Evolutionary conservation across 75 land plant genomes (phyloP), one percentile per base, ranked within the genome.

Genomic region (Pinus albicaulis): DNA sequence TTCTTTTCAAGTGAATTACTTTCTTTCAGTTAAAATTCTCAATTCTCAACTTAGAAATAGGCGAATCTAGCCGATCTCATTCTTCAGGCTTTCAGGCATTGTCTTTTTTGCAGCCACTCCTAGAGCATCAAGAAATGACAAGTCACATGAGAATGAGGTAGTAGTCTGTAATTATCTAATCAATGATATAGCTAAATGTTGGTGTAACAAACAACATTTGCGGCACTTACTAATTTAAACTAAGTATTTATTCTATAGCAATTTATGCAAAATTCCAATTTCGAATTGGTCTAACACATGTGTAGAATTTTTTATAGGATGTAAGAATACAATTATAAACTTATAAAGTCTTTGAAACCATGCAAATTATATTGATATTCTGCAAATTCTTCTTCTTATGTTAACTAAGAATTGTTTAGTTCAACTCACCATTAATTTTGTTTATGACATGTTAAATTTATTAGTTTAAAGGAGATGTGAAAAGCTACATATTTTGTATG

Each of bases 91-190:
- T 62, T 16, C 20, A 34, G 25, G 52, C 38, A 57, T 16, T 58
- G 17, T 5, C 44, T 26, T 38, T 38, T 38, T 38, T 38, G 44
- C 1, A 38, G 44, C 87, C 19, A 85, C 78, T 20, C 90, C 87
- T 19, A 85, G 86, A 72, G 58, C 81, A 59, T 77, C 38, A 34
- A 89, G 83, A 58, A 82, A 74, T 34, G 83, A 80, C 60, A 88
- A 83, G 77, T 78, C 81, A 11, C 38, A 53, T 71, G 84, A 88
- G 58, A n/a, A 52, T 52, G 87, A 83, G 86, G 86, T 87, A 83
- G 55, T 20, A 52, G 10, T 61, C 13, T 61, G 22, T 24, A 24
- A 61, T 26, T 61, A 12, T 23, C 8, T 26, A 7, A 24, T 61
- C 15, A 14, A 16, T 2, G 38, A 38, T 68, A 7, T n/a, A 41